A percentile compares a stretch with the other conserved stretches of the same genome.
phyloP scores from a whole-genome alignment of 2,329 filamentous ascomycete species.

The Aspergillus spinulosporus region DNA sequence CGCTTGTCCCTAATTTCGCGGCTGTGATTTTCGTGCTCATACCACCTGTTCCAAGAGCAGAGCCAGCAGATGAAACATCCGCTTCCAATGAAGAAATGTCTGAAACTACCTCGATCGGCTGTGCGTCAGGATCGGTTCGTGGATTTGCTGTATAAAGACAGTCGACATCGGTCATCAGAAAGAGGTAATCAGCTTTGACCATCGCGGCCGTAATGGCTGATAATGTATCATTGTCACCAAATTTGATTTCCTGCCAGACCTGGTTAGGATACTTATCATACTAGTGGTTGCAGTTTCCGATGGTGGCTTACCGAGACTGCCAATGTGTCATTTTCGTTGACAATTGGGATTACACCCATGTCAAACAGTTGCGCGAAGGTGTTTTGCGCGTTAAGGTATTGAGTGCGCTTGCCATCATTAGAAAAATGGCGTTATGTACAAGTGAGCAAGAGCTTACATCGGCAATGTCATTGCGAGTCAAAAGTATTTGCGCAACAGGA shows the following conservation, averaged over 20 bases:
- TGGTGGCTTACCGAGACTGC: conserved; percentile 66
- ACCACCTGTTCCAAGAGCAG: conserved; percentile 84
- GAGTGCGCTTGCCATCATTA: conserved; percentile 63
- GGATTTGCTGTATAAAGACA: conserved; percentile 97
- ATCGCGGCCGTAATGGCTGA: conserved; percentile 96
- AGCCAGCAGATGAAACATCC: conserved; percentile 89
- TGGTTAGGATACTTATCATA: conserved; percentile 1
- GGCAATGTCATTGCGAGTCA: conserved; percentile 94
- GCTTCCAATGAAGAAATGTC: conserved; percentile 81
- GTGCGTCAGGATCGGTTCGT: conserved; percentile 76
- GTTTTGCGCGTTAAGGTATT: conserved; percentile 96
- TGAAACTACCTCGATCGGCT: conserved; percentile 87
- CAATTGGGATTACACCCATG: conserved; percentile 96
- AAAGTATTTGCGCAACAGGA: conserved; percentile 88
- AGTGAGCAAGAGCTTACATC: conserved; percentile 61
- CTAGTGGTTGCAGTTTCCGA: background rate
- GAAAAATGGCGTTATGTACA: conserved; percentile 10
- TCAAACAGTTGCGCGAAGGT: conserved; percentile 86
- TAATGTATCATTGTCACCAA: conserved; percentile 96
- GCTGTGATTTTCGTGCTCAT: conserved; percentile 98
- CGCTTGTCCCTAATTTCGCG: conserved; percentile 85
- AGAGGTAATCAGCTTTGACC: conserved; percentile 94
- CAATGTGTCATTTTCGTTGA: conserved; percentile 97
- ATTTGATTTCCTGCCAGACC: conserved; percentile 77
- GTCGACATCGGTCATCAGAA: conserved; percentile 98